Evolutionary conservation across 352 stramenopile genomes (phyloP).

Genomic region (Pythium guiyangense): DNA sequence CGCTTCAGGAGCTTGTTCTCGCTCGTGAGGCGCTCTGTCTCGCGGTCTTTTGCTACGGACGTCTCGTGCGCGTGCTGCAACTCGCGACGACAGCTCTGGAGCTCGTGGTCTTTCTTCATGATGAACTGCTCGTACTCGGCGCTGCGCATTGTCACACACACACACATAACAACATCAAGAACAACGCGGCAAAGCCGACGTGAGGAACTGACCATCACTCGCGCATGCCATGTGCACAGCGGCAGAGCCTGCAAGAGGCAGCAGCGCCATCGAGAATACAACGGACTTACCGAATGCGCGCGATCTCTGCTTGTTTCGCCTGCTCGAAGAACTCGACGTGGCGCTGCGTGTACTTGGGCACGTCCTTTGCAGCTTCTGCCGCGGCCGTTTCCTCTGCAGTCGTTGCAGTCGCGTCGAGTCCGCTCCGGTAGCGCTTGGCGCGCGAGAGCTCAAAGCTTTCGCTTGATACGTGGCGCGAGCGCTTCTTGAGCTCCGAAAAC

Average conservation of each 20-base stretch:
- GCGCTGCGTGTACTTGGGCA: constrained; percentile 82
- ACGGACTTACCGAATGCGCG: constrained; percentile 53
- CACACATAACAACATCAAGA: no score
- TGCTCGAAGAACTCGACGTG: constrained; percentile 88
- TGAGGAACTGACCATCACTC: neutral
- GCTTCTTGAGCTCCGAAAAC: constrained; percentile 75
- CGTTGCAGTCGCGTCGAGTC: constrained; percentile 11
- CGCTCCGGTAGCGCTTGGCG: constrained; percentile 54
- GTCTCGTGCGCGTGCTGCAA: constrained; percentile 39
- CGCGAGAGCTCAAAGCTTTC: constrained; percentile 54
- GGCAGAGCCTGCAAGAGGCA: neutral
- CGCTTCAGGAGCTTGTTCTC: constrained; percentile 86
- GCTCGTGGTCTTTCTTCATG: constrained; percentile 76
- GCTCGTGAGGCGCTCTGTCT: constrained; percentile 55
- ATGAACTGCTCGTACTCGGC: constrained; percentile 83
- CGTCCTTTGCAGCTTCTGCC: constrained; percentile 34
- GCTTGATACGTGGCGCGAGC: constrained; percentile 37
- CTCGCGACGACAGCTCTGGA: constrained; percentile 61
- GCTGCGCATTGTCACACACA: no score
- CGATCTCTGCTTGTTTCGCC: constrained; percentile 75
- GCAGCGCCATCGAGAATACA: neutral
- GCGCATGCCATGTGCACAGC: neutral
- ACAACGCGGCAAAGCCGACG: neutral
- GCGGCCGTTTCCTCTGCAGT: constrained; percentile 21
- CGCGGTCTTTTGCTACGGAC: constrained; percentile 35